Evolutionary conservation across 2,329 filamentous ascomycete species (phyloP), one percentile per base, ranked within the genome.

Genomic region (Pyricularia sp.): DNA sequence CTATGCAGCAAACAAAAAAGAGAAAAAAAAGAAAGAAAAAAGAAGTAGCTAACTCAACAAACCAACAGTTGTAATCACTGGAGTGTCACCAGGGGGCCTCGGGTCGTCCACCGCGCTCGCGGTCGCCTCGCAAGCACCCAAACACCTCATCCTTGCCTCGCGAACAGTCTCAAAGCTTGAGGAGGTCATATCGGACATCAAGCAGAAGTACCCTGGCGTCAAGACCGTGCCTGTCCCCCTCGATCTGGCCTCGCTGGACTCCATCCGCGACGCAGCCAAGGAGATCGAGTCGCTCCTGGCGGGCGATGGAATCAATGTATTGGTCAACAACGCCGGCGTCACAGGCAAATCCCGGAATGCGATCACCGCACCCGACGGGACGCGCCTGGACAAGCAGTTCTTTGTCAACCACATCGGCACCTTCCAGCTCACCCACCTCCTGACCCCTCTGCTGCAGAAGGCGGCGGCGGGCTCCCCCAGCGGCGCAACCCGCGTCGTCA

Each of bases 361-460:
- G 66, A 60, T 70, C 63, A 66, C 71, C 30, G 57, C 73, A 3
- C 66, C 70, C 1, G 74, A 78, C 59, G 75, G 75, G 1, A 62
- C 69, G 3, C 69, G 64, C 5, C 66, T 72, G 26, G 72, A 72
- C 24, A 63, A 65, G 2, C 68, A 70, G 64, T 65, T 70, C 28
- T 64, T 65, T 22, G 66, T 65, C 7, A 83, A 83, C 69, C 77
- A 82, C 66, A 67, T 83, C 13, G 78, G 78, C 0, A 78, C 82
- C 35, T 81, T 81, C 68, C 69, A 80, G 12, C 71, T 82, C 30
- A 78, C 79, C 0, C 76, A 78, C 49, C 72, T 81, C 22, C 74
- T 82, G n/a, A 69, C 79, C 59, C 75, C 78, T 0, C 75, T 75
- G 33, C 66, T 82, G 1, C 67, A 75, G 16, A 70, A 71, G 2